Evolutionary conservation across 2,329 filamentous ascomycete species (phyloP).

Genomic region (Ophiocordyceps camponoti-leonardi): DNA sequence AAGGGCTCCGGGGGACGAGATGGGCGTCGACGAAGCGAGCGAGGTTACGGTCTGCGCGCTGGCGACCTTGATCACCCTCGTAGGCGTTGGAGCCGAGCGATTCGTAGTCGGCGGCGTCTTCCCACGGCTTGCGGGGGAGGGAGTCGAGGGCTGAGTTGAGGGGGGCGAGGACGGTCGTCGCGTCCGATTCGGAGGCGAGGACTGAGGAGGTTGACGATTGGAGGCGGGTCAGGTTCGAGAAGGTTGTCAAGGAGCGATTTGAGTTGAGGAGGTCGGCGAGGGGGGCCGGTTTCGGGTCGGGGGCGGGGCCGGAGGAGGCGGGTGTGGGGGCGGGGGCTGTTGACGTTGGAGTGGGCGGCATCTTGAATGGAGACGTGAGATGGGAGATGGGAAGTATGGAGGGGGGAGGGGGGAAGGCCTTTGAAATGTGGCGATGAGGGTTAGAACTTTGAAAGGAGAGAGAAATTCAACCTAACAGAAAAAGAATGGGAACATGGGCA

Average conservation of each 20-base stretch:
- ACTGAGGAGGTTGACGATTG: conserved; percentile 43
- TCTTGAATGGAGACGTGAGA: neutral
- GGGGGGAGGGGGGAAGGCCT: no score
- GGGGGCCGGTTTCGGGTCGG: conserved; percentile 30
- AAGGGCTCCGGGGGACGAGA: conserved; percentile 58
- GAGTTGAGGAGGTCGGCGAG: conserved; percentile 74
- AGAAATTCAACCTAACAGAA: no score
- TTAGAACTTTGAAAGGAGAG: no score
- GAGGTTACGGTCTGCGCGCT: conserved; percentile 62
- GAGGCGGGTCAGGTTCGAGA: conserved; percentile 65
- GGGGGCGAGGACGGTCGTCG: conserved; percentile 77
- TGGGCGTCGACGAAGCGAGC: conserved; percentile 73
- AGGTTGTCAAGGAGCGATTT: conserved; percentile 65
- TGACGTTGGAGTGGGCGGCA: conserved; percentile 1
- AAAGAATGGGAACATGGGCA: neutral
- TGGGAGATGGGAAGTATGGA: neutral
- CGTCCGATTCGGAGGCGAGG: conserved; percentile 36
- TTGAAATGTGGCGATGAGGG: no score
- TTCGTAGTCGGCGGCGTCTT: conserved; percentile 56
- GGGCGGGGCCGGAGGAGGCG: conserved; percentile 5
- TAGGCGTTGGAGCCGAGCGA: conserved; percentile 54
- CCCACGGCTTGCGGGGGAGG: conserved; percentile 77
- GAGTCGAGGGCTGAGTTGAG: conserved; percentile 64
- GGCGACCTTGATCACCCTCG: conserved; percentile 54
- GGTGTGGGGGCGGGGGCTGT: no score